Percentiles rank a stretch among this genome's conserved stretches.
Conservation (phyloP, 257 asterid genomes). For the Fraxinus pennsylvanica region DNA sequence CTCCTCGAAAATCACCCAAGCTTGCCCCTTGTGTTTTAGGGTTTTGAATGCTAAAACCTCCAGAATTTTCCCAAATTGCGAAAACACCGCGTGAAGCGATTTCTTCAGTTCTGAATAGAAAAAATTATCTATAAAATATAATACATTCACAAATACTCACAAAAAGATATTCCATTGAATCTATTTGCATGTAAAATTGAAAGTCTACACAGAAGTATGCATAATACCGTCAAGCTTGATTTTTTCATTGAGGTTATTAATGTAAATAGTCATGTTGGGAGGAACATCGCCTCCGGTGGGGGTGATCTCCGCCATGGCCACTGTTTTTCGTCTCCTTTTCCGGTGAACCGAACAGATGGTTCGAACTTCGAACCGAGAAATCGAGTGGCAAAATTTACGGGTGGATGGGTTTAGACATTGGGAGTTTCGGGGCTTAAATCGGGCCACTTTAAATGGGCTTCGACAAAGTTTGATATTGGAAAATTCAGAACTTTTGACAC, state of each 20-base stretch:
- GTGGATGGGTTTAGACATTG: neutral
- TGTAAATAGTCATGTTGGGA: constrained; percentile 83
- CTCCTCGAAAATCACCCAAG: constrained; percentile 97
- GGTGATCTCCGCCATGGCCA: constrained; percentile 73
- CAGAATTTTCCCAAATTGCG: constrained; percentile 89
- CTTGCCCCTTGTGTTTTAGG: constrained; percentile 98
- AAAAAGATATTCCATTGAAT: neutral
- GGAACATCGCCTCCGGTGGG: constrained; percentile 53
- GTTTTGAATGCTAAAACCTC: constrained; percentile 99
- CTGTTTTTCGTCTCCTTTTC: constrained; percentile 8
- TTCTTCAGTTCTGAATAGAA: constrained; percentile 71
- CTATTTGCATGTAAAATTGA: neutral
- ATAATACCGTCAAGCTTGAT: constrained; percentile 87
- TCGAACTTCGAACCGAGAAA: constrained; percentile 10
- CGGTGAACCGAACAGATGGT: neutral
- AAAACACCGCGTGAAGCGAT: constrained; percentile 89
- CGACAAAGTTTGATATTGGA: neutral
- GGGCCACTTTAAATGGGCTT: neutral
- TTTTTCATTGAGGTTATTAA: constrained; percentile 92
- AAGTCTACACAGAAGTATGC: neutral
- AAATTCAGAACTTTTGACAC: neutral
- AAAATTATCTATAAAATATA: neutral
- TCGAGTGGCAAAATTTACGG: neutral
- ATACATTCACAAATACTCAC: neutral
- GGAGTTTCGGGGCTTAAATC: neutral